Percentiles rank a stretch among this genome's conserved stretches.
These are phyloP conservation scores for Vigna angularis DNA, from an alignment of 306 rosid genomes.

Conservation along the genomic window DNA sequence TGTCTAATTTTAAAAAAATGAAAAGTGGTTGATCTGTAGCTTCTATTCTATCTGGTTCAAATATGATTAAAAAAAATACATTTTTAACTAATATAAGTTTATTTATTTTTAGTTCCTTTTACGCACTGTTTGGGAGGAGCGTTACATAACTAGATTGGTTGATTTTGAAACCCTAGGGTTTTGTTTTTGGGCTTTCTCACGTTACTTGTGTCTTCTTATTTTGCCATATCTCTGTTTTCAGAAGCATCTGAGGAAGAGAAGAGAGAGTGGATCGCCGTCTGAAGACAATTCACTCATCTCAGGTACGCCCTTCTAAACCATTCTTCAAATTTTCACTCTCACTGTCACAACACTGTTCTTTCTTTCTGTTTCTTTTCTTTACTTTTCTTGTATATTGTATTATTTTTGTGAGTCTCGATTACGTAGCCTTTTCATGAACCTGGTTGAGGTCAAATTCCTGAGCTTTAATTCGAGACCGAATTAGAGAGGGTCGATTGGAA, in stretches of 20 bases:
- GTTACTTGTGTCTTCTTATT: background rate
- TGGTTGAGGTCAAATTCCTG: background rate
- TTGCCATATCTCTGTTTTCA: background rate
- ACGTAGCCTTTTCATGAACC: background rate
- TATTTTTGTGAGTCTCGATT: background rate
- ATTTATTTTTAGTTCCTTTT: too few species aligned
- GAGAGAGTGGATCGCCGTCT: background rate
- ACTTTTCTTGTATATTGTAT: background rate
- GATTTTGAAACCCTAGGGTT: background rate
- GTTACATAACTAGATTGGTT: background rate
- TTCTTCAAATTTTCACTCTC: background rate
- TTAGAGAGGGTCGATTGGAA: background rate
- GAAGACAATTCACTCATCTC: background rate
- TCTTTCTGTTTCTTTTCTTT: background rate
- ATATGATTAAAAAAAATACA: too few species aligned
- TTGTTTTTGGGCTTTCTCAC: background rate
- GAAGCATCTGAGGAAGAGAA: background rate
- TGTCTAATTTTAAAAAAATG: too few species aligned
- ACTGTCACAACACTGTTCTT: background rate
- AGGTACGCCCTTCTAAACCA: background rate
- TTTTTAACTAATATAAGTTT: too few species aligned
- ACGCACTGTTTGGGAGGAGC: too few species aligned
- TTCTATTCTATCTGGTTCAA: too few species aligned
- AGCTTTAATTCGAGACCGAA: background rate
- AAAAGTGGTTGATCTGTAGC: too few species aligned